A percentile compares a stretch with the other conserved stretches of the same genome.
phyloP scores from a whole-genome alignment of 352 stramenopile genomes.

The Phytopythium montanum region DNA sequence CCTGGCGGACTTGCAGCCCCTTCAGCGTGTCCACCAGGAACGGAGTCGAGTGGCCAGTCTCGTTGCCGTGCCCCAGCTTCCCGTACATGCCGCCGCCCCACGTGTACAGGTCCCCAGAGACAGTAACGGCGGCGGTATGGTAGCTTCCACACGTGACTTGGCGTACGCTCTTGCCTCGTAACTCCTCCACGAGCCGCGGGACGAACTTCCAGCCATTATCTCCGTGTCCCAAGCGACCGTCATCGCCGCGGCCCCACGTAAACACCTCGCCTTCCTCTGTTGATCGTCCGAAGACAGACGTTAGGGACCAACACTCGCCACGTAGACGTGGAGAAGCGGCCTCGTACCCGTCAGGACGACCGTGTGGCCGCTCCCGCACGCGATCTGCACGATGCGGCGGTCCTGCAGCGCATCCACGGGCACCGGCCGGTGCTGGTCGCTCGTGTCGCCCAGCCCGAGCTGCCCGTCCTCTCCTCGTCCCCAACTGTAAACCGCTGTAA shows the following conservation, averaged over 20 bases:
- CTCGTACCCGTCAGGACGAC: constrained; percentile 74
- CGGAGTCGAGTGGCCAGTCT: constrained; percentile 92
- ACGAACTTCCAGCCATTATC: constrained; percentile 98
- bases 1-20: constrained; percentile 85
- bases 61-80: constrained; percentile 91
- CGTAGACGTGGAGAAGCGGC: too few species aligned
- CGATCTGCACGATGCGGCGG: constrained; percentile 83
- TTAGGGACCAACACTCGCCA: not conserved
- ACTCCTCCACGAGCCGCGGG: constrained; percentile 88
- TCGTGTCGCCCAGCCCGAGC: constrained; percentile 82
- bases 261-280: constrained; percentile 83
- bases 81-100: constrained; percentile 96
- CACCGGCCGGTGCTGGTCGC: constrained; percentile 82
- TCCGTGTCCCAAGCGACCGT: constrained; percentile 88
- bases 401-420: constrained; percentile 82
- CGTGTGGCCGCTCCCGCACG: constrained; percentile 85
- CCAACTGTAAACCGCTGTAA: constrained; percentile 79
- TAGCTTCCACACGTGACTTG: constrained; percentile 96
- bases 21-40: constrained; percentile 94
- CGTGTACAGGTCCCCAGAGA: constrained; percentile 92
- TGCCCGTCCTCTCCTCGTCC: constrained; percentile 86
- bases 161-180: constrained; percentile 88
- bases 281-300: not conserved
- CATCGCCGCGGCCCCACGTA: constrained; percentile 87
- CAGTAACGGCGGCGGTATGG: constrained; percentile 93